Evolutionary conservation across 108 stramenopile species (phyloP), one percentile per base, ranked within the genome.

Genomic region (Nitzschia sp.): DNA sequence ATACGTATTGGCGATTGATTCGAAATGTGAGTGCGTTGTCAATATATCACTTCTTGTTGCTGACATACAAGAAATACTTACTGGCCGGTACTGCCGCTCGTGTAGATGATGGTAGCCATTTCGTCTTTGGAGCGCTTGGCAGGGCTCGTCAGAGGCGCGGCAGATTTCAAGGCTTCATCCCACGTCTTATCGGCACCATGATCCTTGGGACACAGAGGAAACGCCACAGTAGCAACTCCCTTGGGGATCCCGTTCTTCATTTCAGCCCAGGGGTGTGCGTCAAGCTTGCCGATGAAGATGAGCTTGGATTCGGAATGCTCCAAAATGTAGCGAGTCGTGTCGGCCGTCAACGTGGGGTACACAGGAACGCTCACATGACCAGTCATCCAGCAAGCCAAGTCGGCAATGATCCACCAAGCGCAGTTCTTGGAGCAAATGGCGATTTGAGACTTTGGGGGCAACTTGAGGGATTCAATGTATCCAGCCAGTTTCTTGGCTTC

Each of bases 71-170:
- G 27, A 48, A 26, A 55, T 8, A 77, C 84, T 80, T 32, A 85
- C 79, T 85, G 62, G 63, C 89, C 89, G 33, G 89, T 87, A 77
- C 79, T 81, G 57, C 89, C 89, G 61, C 80, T 80, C 13, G 89
- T 90, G 83, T 87, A 87, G 62, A 90, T 87, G 53, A 90, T 90
- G 41, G 89, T 90, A 19, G 86, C 86, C 86, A 90, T 80, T 64
- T 90, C 89, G 5, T 87, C 89, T 13, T 45, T 28, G 38, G 72
- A 75, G n/a, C 89, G 74, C 60, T 81, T 82, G 75, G 68, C 85
- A 4, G 52, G 54, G 13, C 29, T 55, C 22, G 32, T 30, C 13
- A 83, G 66, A 6, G 82, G 82, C 22, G 73, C 66, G 29, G 45
- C 30, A n/a, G 75, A 46, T 1, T n/a, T 26, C 21, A 85, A 52